Base-by-base conservation (phyloP, 2,329 filamentous ascomycete genomes). In the Neofusicoccum ribis region DNA sequence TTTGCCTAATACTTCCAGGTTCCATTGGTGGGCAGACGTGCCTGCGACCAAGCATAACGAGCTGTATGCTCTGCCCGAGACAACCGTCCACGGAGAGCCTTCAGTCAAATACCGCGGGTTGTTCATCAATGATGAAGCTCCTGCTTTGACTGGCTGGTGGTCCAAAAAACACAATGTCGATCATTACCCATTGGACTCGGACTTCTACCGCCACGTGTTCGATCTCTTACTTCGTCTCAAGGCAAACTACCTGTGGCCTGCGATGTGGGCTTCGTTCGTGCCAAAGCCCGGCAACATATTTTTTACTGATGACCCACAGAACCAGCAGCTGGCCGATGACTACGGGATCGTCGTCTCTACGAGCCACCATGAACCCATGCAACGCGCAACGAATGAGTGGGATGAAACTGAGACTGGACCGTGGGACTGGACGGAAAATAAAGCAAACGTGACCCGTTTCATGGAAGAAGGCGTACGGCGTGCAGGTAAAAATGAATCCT, bases 241-340 rank as follows among this genome's bases (percentile, higher is more conserved):
- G 51, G 63, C 69, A 15, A 71, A 71, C 59, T 70, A 67, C 47
- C 56, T 71, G 14, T 71, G 69, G 69, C 69, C 69, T 4, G 68
- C 69, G 1, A 71, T 71, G 69, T 71, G 69, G 69, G 37, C 37
- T 5, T 66, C 66, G 1, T 66, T 43, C 9, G 67, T 63, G n/a
- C 68, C 69, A 7, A 39, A 58, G 2, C 69, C 69, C 1, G 69
- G 69, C 20, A 66, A 67, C 20, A 67, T 62, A 23, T 70, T 71
- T 64, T 71, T 68, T 56, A 68, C 66, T 5, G 69, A 71, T 43
- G 69, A 71, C 56, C 66, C 67, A 2, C 44, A 46, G 20, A 71
- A 71, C 27, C 64, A 66, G 31, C 63, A 68, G 46, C 65, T 69
- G 14, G 69, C 69, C 5, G 63, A 71, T 17, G 63, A 67, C 9